Conservation (phyloP, 1,284 basidiomycete genomes). For the Fomes fomentarius region DNA sequence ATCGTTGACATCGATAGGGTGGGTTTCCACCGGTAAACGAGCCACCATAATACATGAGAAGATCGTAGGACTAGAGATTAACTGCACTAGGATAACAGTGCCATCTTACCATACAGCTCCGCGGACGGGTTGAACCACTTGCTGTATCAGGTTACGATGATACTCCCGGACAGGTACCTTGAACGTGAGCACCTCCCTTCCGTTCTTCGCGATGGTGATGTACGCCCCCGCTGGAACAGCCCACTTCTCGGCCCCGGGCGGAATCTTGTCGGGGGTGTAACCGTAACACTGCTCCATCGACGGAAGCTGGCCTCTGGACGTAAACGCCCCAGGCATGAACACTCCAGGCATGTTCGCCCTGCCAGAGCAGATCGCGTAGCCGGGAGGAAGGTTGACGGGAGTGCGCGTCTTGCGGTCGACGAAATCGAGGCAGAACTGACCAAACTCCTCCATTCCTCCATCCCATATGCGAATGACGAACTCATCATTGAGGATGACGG, state of each 20-base stretch:
- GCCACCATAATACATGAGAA: too few relatives aligned
- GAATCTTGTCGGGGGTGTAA: not conserved
- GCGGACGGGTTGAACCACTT: not conserved
- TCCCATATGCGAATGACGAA: too few relatives aligned
- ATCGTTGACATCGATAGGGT: too few relatives aligned
- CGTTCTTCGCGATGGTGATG: not conserved
- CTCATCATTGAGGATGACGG: too few relatives aligned
- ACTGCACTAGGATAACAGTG: too few relatives aligned
- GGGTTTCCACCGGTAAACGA: too few relatives aligned
- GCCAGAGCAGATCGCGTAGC: not conserved
- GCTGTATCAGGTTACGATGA: not conserved
- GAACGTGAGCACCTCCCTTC: not conserved
- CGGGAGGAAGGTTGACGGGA: not conserved
- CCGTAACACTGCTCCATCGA: not conserved
- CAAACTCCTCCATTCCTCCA: not conserved
- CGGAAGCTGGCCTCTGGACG: not conserved
- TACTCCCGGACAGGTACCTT: not conserved
- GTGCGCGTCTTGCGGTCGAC: not conserved
- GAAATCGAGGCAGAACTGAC: not conserved
- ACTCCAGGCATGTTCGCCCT: not conserved
- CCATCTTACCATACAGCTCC: not conserved
- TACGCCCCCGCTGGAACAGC: not conserved
- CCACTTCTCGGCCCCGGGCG: slow-evolving; percentile 2
- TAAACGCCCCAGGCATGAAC: too few relatives aligned
- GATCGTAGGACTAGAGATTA: too few relatives aligned